phyloP scores from a whole-genome alignment of 1,284 basidiomycete species.

The Coriolopsis trogii region DNA sequence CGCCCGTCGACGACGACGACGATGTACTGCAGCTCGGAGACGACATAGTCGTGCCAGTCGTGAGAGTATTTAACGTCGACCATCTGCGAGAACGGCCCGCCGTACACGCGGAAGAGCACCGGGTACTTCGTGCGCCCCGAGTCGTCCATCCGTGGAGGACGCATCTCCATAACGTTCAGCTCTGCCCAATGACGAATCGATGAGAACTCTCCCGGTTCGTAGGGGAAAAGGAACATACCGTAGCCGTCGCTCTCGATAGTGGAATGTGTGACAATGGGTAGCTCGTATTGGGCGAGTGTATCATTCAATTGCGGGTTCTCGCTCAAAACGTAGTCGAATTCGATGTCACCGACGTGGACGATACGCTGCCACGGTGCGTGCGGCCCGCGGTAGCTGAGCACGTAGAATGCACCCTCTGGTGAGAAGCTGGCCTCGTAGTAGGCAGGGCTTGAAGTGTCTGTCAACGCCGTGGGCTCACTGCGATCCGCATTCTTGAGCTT shows the following conservation, averaged over 20 bases:
- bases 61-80: constrained; percentile 69
- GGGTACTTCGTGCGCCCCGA: constrained; percentile 93
- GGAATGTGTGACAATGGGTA: constrained; percentile 69
- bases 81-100: constrained; percentile 85
- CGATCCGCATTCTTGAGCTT: constrained; percentile 33
- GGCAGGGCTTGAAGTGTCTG: constrained; percentile 62
- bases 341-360: constrained; percentile 62
- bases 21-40: constrained; percentile 82
- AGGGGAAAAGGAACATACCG: constrained; percentile 53
- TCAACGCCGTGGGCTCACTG: constrained; percentile 59
- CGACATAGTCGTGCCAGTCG: constrained; percentile 90
- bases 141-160: constrained; percentile 91
- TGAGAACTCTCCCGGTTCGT: too few relatives aligned
- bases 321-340: constrained; percentile 65
- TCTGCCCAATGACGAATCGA: constrained; percentile 58
- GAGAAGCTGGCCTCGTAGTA: constrained; percentile 80
- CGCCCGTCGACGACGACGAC: constrained; percentile 89
- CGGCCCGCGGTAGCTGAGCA: constrained; percentile 82
- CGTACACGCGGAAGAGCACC: constrained; percentile 87
- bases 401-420: constrained; percentile 83
- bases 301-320: constrained; percentile 76
- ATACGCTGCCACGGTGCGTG: constrained; percentile 87
- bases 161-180: constrained; percentile 87
- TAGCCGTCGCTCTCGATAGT: constrained; percentile 82
- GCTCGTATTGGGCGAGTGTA: constrained; percentile 72